Percentiles rank a stretch among this genome's conserved stretches.
phyloP scores from a whole-genome alignment of 177 flowering plant species.

The Vitis hybrid region DNA sequence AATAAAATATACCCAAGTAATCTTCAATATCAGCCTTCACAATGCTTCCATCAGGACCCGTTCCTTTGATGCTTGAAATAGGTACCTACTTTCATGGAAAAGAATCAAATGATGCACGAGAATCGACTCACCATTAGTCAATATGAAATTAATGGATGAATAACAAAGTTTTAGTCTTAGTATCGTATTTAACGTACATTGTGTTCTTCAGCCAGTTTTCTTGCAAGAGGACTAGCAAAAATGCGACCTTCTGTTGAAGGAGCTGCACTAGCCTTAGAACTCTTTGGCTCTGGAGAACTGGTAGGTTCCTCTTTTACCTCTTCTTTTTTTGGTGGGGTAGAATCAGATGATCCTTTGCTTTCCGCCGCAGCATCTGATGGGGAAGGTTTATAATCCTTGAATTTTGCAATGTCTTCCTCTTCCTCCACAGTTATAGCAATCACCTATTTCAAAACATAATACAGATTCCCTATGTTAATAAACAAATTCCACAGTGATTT shows the following conservation, averaged over 20 bases:
- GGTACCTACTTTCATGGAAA: conserved; percentile 49
- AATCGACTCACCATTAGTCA: neutral
- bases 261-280: conserved; percentile 43
- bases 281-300: conserved; percentile 46
- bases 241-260: conserved; percentile 59
- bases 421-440: conserved; percentile 98
- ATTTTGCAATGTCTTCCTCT: conserved; percentile 76
- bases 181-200: conserved; percentile 40
- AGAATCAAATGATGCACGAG: conserved; percentile 2
- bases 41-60: conserved; percentile 91
- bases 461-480: neutral
- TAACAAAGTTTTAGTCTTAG: neutral
- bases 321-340: conserved; percentile 65
- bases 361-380: conserved; percentile 38
- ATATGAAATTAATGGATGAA: neutral
- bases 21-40: conserved; percentile 98
- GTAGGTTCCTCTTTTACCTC: conserved; percentile 38
- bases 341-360: conserved; percentile 40
- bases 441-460: conserved; percentile 39
- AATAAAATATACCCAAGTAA: conserved; percentile 67
- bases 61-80: conserved; percentile 85
- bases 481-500: neutral
- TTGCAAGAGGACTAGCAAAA: conserved; percentile 91
- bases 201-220: conserved; percentile 84
- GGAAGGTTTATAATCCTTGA: conserved; percentile 72